A percentile compares a stretch with the other conserved stretches of the same genome.
Evolutionary conservation across 345 rosid species (phyloP).

Genomic region (Camelina sativa): DNA sequence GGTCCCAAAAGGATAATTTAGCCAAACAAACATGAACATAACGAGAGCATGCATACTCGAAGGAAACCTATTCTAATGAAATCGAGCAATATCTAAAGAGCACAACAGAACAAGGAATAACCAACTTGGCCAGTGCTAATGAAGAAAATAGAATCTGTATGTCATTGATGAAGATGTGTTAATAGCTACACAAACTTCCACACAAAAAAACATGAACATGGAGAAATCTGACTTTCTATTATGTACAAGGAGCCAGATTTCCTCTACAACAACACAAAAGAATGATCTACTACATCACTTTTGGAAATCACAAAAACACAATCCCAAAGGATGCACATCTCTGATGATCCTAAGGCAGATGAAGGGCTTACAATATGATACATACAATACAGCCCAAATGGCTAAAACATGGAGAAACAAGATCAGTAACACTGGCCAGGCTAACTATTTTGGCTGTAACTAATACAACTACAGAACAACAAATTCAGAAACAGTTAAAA

Average conservation of each 20-base stretch:
- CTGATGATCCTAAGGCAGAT: slow-evolving; percentile 33
- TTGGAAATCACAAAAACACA: slow-evolving; percentile 36
- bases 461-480: slow-evolving; percentile 40
- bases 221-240: slow-evolving; percentile 26
- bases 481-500: slow-evolving; percentile 38
- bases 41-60: not conserved
- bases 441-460: slow-evolving; percentile 41
- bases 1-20: not conserved
- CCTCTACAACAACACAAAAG: not conserved
- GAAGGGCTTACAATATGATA: slow-evolving; percentile 41
- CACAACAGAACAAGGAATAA: slow-evolving; percentile 2
- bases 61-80: slow-evolving; percentile 3
- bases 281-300: slow-evolving; percentile 39
- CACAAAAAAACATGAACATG: not conserved
- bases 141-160: not conserved
- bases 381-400: slow-evolving; percentile 36
- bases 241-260: slow-evolving; percentile 18
- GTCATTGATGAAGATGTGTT: slow-evolving; percentile 27
- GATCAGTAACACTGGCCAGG: slow-evolving; percentile 36
- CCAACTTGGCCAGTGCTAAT: slow-evolving; percentile 35
- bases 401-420: slow-evolving; percentile 33
- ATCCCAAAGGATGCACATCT: slow-evolving; percentile 42
- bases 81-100: not conserved
- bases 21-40: not conserved
- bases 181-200: not conserved